These are phyloP conservation scores for Ensete glaucum DNA, from an alignment of 176 grass and related monocot species.

Conservation along the genomic window DNA sequence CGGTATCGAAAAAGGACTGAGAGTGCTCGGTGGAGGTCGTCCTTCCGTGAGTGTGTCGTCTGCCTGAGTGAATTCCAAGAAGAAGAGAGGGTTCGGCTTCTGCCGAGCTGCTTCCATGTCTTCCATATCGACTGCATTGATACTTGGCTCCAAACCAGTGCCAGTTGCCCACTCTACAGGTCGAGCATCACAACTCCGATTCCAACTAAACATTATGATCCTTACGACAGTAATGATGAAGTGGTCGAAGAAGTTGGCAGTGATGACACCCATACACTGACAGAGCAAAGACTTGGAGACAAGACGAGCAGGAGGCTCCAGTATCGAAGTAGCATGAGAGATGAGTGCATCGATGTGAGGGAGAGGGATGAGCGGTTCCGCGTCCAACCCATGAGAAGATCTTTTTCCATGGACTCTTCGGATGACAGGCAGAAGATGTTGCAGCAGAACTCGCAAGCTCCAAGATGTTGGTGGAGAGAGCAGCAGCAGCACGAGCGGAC, in stretches of 20 bases:
- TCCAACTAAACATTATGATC: background rate
- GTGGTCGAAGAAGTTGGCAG: background rate
- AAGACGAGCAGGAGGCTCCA: background rate
- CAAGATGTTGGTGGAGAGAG: background rate
- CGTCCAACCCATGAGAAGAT: background rate
- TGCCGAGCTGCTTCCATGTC: background rate
- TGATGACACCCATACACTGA: no score
- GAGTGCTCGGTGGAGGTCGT: background rate
- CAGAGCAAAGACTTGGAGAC: no score
- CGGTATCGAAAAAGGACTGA: background rate
- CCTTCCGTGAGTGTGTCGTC: slow-evolving; percentile 2
- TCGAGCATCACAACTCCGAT: background rate
- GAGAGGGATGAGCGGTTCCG: background rate
- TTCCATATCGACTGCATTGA: slow-evolving; percentile 21
- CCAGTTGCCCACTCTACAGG: slow-evolving; percentile 16
- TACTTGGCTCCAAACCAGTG: slow-evolving; percentile 9
- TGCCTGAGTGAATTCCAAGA: slow-evolving; percentile 14
- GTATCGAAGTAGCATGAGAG: background rate
- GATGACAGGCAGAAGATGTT: background rate
- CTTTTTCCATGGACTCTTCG: background rate
- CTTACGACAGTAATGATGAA: background rate
- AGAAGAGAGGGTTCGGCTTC: slow-evolving; percentile 3
- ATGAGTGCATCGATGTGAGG: background rate
- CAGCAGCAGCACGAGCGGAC: background rate
- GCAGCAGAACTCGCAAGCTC: background rate